Conservation (phyloP, 208 protist genomes). For the Trypanosoma vivax region DNA sequence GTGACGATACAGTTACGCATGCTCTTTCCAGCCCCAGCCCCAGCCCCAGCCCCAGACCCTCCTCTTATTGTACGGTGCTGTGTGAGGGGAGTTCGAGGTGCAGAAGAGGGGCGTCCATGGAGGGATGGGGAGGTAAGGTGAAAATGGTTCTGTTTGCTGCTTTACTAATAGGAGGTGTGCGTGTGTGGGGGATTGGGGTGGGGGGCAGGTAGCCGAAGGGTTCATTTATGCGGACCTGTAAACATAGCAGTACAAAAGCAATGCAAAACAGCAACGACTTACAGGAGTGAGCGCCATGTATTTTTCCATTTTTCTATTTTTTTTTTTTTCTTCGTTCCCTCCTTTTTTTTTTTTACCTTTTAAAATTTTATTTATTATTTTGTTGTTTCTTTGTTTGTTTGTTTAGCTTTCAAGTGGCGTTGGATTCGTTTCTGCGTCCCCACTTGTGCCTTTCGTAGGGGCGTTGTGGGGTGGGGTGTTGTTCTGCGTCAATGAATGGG, state of each 20-base stretch:
- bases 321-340: constrained; percentile 3
- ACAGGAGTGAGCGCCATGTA: background rate
- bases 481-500: too few species aligned
- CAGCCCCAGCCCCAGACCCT: too few species aligned
- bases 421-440: constrained; percentile 10
- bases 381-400: constrained; percentile 17
- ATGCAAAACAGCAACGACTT: too few species aligned
- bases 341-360: constrained; percentile 12
- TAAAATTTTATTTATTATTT: constrained; percentile 13
- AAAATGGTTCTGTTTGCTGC: constrained; percentile 1
- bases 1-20: too few species aligned
- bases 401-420: constrained; percentile 20
- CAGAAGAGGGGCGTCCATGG: background rate
- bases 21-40: too few species aligned
- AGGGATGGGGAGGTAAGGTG: background rate
- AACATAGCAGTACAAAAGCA: too few species aligned
- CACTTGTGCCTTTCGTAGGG: background rate
- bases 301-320: constrained; percentile 16
- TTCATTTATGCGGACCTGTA: too few species aligned
- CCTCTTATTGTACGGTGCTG: too few species aligned
- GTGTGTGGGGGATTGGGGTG: too few species aligned
- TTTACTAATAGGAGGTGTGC: too few species aligned
- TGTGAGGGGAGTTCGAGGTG: constrained; percentile 2
- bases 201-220: too few species aligned
- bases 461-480: background rate